Base-by-base conservation (phyloP, 73 alveolate species). In the Tetrahymena thermophila region DNA sequence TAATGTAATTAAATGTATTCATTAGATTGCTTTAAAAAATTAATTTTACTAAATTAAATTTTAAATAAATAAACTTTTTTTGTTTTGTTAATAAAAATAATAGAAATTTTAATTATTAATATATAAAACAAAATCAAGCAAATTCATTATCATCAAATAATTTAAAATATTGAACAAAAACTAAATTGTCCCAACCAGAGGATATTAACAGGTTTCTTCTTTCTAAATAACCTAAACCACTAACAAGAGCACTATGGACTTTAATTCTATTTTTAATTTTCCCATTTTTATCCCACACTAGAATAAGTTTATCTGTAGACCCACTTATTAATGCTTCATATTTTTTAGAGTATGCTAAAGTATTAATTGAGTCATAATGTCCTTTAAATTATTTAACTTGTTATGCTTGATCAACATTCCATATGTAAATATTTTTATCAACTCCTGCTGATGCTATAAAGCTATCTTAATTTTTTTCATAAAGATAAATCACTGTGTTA, bases 371-470 rank as follows among this genome's bases (percentile, higher is more conserved):
- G 38, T 94, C 96, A 42, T 83, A 84, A 85, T 94, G 96, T n/a
- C 96, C 96, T 19, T 35, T 85, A 94, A 94, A 85, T 23, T 85
- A 35, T 34, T 83, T 56, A 13, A 94, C 34, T 94, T 85, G 34
- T 15, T 85, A 85, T 10, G 84, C 96, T 40, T 93, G 35, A 85
- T 94, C 96, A 1, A 94, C 93, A 94, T 94, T 94, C 96, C 96
- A 94, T 10, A 94, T 94, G 3, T 37, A 85, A 34, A 94, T 94
- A 23, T 85, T 94, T 35, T 31, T 84, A 85, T 94, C 96, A 38
- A 85, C 44, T 84, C 96, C 96, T 28, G 93, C 96, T 3, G 96
- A 94, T 19, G 96, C 96, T n/a, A 85, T 57, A 25, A 94, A 94
- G 35, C 93, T 94, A 1, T 94, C 96, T 50, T 43, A 35, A 10